Evolutionary conservation across 192 early-diverging fungal species (phyloP).

Genomic region (Mortierella hygrophila): DNA sequence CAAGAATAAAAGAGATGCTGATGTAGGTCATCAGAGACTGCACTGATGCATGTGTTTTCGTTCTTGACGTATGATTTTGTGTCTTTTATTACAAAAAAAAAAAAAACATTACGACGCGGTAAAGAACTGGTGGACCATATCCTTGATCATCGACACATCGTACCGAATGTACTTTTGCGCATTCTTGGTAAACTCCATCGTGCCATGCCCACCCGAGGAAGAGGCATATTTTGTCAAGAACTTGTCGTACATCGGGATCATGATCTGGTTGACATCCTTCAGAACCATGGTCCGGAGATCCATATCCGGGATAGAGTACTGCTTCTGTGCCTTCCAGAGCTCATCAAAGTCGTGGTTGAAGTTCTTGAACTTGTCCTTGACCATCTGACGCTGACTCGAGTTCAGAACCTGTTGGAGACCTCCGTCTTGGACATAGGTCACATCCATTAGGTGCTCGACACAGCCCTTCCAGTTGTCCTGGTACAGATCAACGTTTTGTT

Average conservation of each 20-base stretch:
- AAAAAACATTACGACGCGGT: slow-evolving; percentile 21
- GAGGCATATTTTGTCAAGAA: slow-evolving; percentile 79
- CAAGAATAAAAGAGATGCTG: no score
- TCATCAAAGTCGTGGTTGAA: slow-evolving; percentile 91
- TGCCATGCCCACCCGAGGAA: slow-evolving; percentile 61
- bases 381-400: slow-evolving; percentile 74
- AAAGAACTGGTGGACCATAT: slow-evolving; percentile 79
- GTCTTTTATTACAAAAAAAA: background rate
- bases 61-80: background rate
- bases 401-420: slow-evolving; percentile 70
- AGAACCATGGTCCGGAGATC: slow-evolving; percentile 80
- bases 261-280: slow-evolving; percentile 75
- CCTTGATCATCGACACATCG: slow-evolving; percentile 73
- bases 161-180: slow-evolving; percentile 87
- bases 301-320: slow-evolving; percentile 83
- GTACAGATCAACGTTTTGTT: slow-evolving; percentile 59
- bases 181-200: slow-evolving; percentile 86
- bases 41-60: no score
- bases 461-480: slow-evolving; percentile 82
- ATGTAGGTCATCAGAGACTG: no score
- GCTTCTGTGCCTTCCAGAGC: slow-evolving; percentile 72
- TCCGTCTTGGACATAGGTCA: slow-evolving; percentile 76
- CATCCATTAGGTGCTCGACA: slow-evolving; percentile 80
- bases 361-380: slow-evolving; percentile 92
- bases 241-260: slow-evolving; percentile 83